Evolutionary conservation across 768 basidiomycete genomes (phyloP).

Genomic region (Leccinum disarticulatum): DNA sequence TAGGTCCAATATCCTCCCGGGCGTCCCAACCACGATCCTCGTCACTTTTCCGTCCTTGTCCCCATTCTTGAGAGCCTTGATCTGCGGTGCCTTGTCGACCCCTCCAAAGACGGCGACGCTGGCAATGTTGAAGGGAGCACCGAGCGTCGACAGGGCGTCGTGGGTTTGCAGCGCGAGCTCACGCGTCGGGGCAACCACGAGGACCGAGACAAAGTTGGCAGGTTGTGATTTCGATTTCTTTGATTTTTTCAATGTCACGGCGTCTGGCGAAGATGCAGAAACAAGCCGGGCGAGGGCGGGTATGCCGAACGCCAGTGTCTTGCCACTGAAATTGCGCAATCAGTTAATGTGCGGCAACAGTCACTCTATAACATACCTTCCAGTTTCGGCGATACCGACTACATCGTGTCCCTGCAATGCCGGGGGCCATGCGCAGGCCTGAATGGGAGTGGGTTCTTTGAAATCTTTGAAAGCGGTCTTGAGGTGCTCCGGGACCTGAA

Average conservation of each 20-base stretch:
- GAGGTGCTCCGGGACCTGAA: slow-evolving; percentile 65
- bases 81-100: slow-evolving; percentile 86
- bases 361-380: slow-evolving; percentile 51
- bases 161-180: slow-evolving; percentile 97
- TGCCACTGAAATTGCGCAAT: slow-evolving; percentile 57
- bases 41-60: slow-evolving; percentile 52
- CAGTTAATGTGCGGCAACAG: not conserved
- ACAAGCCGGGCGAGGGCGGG: slow-evolving; percentile 78
- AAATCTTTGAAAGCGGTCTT: slow-evolving; percentile 66
- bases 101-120: slow-evolving; percentile 94
- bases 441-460: slow-evolving; percentile 90
- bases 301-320: slow-evolving; percentile 94
- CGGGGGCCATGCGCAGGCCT: slow-evolving; percentile 93
- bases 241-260: slow-evolving; percentile 29
- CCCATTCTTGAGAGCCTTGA: slow-evolving; percentile 59
- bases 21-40: slow-evolving; percentile 91
- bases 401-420: slow-evolving; percentile 82
- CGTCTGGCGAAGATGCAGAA: slow-evolving; percentile 26
- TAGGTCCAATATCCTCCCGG: slow-evolving; percentile 91
- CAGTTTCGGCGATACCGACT: slow-evolving; percentile 96
- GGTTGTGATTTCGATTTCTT: slow-evolving; percentile 27
- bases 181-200: slow-evolving; percentile 92
- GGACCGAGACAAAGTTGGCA: slow-evolving; percentile 48
- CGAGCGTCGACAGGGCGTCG: slow-evolving; percentile 72
- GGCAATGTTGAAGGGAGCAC: slow-evolving; percentile 69